A percentile compares a stretch with the other conserved stretches of the same genome.
Conservation (phyloP, 1,284 basidiomycete species). For the Melampsora larici-populina region DNA sequence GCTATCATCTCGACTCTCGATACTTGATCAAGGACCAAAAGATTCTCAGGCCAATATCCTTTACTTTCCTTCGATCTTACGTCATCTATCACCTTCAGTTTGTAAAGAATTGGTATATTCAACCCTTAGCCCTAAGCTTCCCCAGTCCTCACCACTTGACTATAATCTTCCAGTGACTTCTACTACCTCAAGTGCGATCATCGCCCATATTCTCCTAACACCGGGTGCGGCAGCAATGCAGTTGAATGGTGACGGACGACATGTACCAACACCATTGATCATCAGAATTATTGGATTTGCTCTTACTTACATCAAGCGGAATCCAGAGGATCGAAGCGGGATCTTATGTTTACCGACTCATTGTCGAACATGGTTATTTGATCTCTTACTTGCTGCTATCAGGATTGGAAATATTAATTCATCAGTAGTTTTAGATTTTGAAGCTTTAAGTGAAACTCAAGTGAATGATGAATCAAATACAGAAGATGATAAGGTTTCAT, state of each 20-base stretch:
- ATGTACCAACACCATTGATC: background rate
- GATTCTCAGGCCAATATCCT: background rate
- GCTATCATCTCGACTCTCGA: background rate
- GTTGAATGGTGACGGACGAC: background rate
- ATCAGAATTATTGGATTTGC: slow-evolving; percentile 19
- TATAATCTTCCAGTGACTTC: background rate
- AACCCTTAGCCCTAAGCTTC: background rate
- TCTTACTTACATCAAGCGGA: background rate
- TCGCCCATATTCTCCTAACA: slow-evolving; percentile 20
- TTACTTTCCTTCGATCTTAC: slow-evolving; percentile 28
- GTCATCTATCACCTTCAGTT: slow-evolving; percentile 22
- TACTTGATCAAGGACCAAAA: background rate
- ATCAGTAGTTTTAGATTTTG: background rate
- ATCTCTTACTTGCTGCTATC: slow-evolving; percentile 28
- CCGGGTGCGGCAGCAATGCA: slow-evolving; percentile 12
- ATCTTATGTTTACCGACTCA: background rate
- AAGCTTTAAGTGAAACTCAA: background rate
- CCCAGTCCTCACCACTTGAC: background rate
- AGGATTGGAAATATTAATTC: slow-evolving; percentile 16
- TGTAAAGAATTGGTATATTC: slow-evolving; percentile 1
- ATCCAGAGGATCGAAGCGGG: background rate
- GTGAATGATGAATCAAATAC: slow-evolving; percentile 5
- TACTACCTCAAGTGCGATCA: slow-evolving; percentile 5
- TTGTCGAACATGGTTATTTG: slow-evolving; percentile 8
- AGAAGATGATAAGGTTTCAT: slow-evolving; percentile 34